Percentiles rank a stretch among this genome's conserved stretches.
Conservation (phyloP, 805 yeast species). For the Ogataea parapolymorpha region DNA sequence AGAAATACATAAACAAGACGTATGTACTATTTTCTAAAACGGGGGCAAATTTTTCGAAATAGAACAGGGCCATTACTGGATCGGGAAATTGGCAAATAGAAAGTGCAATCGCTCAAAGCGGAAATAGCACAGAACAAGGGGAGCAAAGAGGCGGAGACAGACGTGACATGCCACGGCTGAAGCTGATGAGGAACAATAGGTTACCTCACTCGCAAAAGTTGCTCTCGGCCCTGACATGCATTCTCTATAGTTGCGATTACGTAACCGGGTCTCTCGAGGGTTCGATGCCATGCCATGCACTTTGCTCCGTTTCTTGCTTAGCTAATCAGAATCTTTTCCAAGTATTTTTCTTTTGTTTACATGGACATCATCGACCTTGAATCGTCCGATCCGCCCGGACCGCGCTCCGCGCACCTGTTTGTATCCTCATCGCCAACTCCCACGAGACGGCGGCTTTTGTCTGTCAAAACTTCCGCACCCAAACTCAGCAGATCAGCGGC, state of each 20-base stretch:
- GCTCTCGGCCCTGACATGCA: not conserved
- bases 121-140: not conserved
- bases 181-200: no score
- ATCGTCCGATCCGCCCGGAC: slow-evolving; percentile 3
- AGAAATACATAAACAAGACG: slow-evolving; percentile 12
- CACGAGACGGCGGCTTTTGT: slow-evolving; percentile 1
- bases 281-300: no score
- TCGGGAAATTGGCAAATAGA: slow-evolving; percentile 9
- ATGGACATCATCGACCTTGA: slow-evolving; percentile 9
- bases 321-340: not conserved
- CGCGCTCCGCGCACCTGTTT: slow-evolving; percentile 4
- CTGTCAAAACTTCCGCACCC: slow-evolving; percentile 1
- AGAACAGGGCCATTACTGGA: slow-evolving; percentile 2
- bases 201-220: no score
- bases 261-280: no score
- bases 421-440: slow-evolving; percentile 5
- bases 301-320: not conserved
- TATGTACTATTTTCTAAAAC: slow-evolving; percentile 9
- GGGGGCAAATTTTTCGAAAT: slow-evolving; percentile 7
- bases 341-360: slow-evolving; percentile 1
- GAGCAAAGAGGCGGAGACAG: not conserved
- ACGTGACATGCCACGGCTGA: not conserved
- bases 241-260: not conserved
- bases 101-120: not conserved
- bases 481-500: slow-evolving; percentile 2